Percentiles rank a stretch among this genome's conserved stretches.
These are phyloP conservation scores for Petasospora rhodanensis DNA, from an alignment of 1,139 yeast species.

Conservation along the genomic window DNA sequence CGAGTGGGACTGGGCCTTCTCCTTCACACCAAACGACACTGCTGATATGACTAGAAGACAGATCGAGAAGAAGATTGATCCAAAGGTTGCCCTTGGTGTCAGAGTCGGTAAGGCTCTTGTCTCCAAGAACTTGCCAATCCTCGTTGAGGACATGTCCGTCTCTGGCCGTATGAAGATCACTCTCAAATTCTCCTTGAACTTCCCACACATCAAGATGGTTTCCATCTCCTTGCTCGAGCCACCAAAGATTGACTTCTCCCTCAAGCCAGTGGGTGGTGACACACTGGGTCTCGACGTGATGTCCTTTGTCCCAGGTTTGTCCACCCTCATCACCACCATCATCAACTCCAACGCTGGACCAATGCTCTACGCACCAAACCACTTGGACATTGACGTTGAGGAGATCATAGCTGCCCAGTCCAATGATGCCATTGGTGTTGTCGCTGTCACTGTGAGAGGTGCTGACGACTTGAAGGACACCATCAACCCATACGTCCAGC, in stretches of 20 bases:
- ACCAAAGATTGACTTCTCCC: slow-evolving; percentile 69
- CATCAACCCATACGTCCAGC: slow-evolving; percentile 57
- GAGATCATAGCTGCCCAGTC: slow-evolving; percentile 59
- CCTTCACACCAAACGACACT: slow-evolving; percentile 75
- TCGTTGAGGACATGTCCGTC: slow-evolving; percentile 75
- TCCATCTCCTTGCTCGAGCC: slow-evolving; percentile 72
- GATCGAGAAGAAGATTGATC: slow-evolving; percentile 64
- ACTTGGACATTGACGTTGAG: slow-evolving; percentile 68
- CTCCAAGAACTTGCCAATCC: slow-evolving; percentile 66
- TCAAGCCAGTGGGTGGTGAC: slow-evolving; percentile 88
- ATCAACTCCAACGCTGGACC: slow-evolving; percentile 71
- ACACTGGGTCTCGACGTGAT: slow-evolving; percentile 77
- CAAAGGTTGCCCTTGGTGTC: slow-evolving; percentile 75
- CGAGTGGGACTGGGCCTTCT: slow-evolving; percentile 82
- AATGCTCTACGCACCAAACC: slow-evolving; percentile 77
- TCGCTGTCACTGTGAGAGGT: slow-evolving; percentile 57
- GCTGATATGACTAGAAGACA: slow-evolving; percentile 78
- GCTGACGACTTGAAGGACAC: slow-evolving; percentile 46
- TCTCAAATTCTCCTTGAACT: slow-evolving; percentile 53
- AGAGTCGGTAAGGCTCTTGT: slow-evolving; percentile 76
- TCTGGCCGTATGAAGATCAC: slow-evolving; percentile 68
- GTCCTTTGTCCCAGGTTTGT: slow-evolving; percentile 77
- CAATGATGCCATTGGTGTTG: slow-evolving; percentile 64
- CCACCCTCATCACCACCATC: slow-evolving; percentile 65
- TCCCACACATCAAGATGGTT: slow-evolving; percentile 71